Evolutionary conservation across 305 asterid genomes (phyloP).

Genomic region (Fraxinus angustifolia): DNA sequence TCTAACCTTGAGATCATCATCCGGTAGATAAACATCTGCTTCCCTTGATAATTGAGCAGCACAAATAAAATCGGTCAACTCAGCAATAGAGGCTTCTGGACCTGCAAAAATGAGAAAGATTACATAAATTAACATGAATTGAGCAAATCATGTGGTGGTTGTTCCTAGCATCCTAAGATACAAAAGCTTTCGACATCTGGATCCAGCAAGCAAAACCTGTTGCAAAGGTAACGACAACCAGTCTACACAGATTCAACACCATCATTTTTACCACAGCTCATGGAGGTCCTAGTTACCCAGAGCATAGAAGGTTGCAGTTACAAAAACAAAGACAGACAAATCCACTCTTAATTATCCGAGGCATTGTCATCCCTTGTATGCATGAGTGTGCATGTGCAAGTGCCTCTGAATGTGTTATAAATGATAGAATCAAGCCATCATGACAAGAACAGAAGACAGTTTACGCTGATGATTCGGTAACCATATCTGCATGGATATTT

Average conservation of each 20-base stretch:
- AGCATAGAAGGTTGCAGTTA: neutral
- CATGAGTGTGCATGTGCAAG: neutral
- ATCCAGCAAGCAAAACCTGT: neutral
- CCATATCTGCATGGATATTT: neutral
- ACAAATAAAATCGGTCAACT: conserved; percentile 59
- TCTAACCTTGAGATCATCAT: conserved; percentile 53
- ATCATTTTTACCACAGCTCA: neutral
- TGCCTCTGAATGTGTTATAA: neutral
- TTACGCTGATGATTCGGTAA: neutral
- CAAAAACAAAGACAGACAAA: neutral
- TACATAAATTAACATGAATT: neutral
- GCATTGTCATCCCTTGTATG: neutral
- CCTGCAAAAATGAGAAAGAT: conserved; percentile 41
- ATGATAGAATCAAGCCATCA: neutral
- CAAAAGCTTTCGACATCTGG: neutral
- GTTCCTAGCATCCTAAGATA: neutral
- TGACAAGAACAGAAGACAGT: neutral
- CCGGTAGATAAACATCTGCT: conserved; percentile 44
- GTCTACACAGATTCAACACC: neutral
- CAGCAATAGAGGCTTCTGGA: conserved; percentile 50
- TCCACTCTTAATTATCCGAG: neutral
- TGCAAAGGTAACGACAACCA: neutral
- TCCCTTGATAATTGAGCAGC: conserved; percentile 87
- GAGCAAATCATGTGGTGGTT: neutral
- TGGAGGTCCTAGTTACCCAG: neutral